phyloP scores from a whole-genome alignment of 805 yeast species.

The Candida vaughaniae region DNA sequence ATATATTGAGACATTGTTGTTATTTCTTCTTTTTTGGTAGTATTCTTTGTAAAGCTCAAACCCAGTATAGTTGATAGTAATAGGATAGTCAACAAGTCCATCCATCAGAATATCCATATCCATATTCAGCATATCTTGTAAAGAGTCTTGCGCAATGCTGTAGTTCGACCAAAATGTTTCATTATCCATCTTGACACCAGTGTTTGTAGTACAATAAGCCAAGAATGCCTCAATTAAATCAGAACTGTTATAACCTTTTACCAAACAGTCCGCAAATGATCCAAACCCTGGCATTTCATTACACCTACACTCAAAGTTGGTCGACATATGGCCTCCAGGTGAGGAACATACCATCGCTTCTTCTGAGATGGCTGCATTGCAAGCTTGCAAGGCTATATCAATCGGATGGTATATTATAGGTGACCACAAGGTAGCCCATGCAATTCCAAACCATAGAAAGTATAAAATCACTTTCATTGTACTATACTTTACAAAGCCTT shows the following conservation, averaged over 20 bases:
- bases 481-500: too few relatives aligned
- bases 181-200: slow-evolving; percentile 1
- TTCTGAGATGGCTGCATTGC: slow-evolving; percentile 2
- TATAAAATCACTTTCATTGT: too few relatives aligned
- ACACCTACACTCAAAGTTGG: slow-evolving; percentile 1
- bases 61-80: neutral
- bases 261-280: slow-evolving; percentile 3
- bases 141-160: neutral
- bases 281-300: slow-evolving; percentile 1
- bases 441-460: too few relatives aligned
- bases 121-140: neutral
- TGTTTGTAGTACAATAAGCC: neutral
- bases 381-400: slow-evolving; percentile 3
- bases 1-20: slow-evolving; percentile 20
- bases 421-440: slow-evolving; percentile 2
- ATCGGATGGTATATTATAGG: neutral
- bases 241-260: slow-evolving; percentile 2
- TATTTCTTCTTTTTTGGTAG: slow-evolving; percentile 6
- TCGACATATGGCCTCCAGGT: neutral
- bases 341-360: slow-evolving; percentile 3
- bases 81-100: slow-evolving; percentile 3
- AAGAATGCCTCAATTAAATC: neutral
- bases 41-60: slow-evolving; percentile 1
- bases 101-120: too few relatives aligned
- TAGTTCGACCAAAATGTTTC: slow-evolving; percentile 2